These are phyloP conservation scores for Spergularia bocconei DNA, from an alignment of 148 eudicot species.

Conservation along the genomic window DNA sequence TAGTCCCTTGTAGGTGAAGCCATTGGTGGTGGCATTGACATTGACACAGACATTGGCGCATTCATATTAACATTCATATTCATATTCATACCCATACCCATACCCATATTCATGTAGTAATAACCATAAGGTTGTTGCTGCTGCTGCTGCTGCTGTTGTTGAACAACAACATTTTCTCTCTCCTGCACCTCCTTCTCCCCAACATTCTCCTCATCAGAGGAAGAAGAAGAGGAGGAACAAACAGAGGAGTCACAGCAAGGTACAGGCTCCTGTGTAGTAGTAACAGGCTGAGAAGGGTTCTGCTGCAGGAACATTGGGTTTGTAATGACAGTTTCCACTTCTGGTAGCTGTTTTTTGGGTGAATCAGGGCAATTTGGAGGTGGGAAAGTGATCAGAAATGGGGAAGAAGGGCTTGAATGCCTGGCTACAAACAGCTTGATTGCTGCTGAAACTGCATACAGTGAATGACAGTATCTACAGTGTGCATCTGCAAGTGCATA, in stretches of 20 bases:
- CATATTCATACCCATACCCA: not conserved
- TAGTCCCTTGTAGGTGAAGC: constrained; percentile 74
- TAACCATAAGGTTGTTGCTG: constrained; percentile 40
- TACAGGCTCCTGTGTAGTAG: constrained; percentile 38
- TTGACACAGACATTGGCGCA: constrained; percentile 36
- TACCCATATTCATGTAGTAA: constrained; percentile 44
- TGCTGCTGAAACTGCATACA: constrained; percentile 83
- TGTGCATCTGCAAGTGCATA: constrained; percentile 86
- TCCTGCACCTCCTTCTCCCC: constrained; percentile 11
- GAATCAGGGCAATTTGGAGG: constrained; percentile 48
- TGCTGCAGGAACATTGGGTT: constrained; percentile 81
- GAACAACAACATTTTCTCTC: not conserved
- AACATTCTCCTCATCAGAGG: constrained; percentile 24
- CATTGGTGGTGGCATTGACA: constrained; percentile 51
- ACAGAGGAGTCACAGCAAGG: constrained; percentile 36
- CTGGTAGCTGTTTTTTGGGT: constrained; percentile 31
- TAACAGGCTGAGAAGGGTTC: constrained; percentile 48
- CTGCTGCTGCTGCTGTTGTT: not conserved
- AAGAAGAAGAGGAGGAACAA: constrained; percentile 34
- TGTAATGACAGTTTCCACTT: constrained; percentile 47
- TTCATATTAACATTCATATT: constrained; percentile 5
- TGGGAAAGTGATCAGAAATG: constrained; percentile 70
- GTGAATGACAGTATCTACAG: constrained; percentile 69
- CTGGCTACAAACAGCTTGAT: constrained; percentile 77
- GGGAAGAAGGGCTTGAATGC: constrained; percentile 74